A percentile compares a stretch with the other conserved stretches of the same genome.
Evolutionary conservation across 768 basidiomycete species (phyloP).

Genomic region (Hericium rajendrae): DNA sequence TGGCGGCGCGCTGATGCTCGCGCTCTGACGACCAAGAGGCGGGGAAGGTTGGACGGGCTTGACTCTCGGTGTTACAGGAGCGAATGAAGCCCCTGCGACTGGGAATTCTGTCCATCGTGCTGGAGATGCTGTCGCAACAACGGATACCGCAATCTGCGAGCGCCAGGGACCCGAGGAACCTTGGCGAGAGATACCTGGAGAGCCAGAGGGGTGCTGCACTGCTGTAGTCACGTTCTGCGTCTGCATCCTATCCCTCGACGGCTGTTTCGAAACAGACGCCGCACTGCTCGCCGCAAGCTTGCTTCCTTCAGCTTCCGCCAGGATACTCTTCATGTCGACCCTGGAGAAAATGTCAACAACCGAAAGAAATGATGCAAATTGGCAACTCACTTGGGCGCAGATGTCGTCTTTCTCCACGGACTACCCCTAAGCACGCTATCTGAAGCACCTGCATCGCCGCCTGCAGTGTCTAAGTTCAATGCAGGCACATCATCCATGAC

Average conservation of each 20-base stretch:
- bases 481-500: conserved; percentile 61
- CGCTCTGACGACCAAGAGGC: not conserved
- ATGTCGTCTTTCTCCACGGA: conserved; percentile 26
- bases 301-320: conserved; percentile 60
- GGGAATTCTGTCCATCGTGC: not conserved
- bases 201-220: not conserved
- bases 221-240: not conserved
- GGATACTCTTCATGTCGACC: conserved; percentile 76
- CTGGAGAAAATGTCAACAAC: conserved; percentile 26
- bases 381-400: conserved; percentile 40
- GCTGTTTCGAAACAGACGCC: not conserved
- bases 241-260: not conserved
- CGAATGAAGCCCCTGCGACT: not conserved
- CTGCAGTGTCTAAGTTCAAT: conserved; percentile 14
- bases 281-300: not conserved
- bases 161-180: not conserved
- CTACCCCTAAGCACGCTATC: conserved; percentile 5
- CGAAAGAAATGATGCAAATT: not conserved
- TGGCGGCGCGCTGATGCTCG: not conserved
- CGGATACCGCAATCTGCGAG: not conserved
- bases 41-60: not conserved
- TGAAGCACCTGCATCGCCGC: not conserved
- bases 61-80: not conserved
- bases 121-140: not conserved
- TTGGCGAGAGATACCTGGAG: not conserved